These are phyloP conservation scores for Cordia subcordata DNA, from an alignment of 257 asterid genomes.

Conservation along the genomic window DNA sequence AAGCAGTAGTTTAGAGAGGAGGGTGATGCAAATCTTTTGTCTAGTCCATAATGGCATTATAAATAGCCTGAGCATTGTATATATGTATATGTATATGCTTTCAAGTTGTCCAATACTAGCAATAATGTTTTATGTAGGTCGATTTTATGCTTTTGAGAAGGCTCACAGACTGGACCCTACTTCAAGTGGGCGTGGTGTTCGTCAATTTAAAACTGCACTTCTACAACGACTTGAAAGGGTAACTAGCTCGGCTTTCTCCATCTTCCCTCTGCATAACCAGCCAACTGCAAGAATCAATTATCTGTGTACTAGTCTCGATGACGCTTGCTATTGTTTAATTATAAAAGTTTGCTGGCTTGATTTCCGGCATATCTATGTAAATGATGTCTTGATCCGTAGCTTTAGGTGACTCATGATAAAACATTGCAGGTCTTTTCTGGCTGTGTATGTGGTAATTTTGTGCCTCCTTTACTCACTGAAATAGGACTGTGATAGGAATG, in stretches of 20 bases:
- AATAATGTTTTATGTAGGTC: slow-evolving; percentile 46
- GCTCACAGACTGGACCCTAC: slow-evolving; percentile 96
- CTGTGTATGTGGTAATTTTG: too few relatives aligned
- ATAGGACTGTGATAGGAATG: too few relatives aligned
- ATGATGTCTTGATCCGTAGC: too few relatives aligned
- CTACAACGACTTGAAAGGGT: slow-evolving; percentile 93
- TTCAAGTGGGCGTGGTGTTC: slow-evolving; percentile 98
- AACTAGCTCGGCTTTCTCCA: slow-evolving; percentile 12
- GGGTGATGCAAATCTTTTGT: too few relatives aligned
- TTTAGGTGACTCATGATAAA: too few relatives aligned
- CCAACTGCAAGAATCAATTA: not conserved
- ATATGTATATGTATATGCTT: not conserved
- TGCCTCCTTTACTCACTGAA: too few relatives aligned
- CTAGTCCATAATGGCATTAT: too few relatives aligned
- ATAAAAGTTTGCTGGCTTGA: too few relatives aligned
- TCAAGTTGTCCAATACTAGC: slow-evolving; percentile 5
- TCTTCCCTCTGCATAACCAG: slow-evolving; percentile 6
- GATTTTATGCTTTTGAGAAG: slow-evolving; percentile 96
- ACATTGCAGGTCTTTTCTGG: too few relatives aligned
- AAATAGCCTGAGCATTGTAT: too few relatives aligned
- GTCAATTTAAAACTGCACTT: slow-evolving; percentile 96
- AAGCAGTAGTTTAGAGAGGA: too few relatives aligned
- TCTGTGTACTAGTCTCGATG: not conserved
- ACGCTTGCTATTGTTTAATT: not conserved
- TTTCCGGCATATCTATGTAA: too few relatives aligned